Base-by-base conservation (phyloP, 192 early-diverging fungal species). In the Gamsiella multidivaricata region DNA sequence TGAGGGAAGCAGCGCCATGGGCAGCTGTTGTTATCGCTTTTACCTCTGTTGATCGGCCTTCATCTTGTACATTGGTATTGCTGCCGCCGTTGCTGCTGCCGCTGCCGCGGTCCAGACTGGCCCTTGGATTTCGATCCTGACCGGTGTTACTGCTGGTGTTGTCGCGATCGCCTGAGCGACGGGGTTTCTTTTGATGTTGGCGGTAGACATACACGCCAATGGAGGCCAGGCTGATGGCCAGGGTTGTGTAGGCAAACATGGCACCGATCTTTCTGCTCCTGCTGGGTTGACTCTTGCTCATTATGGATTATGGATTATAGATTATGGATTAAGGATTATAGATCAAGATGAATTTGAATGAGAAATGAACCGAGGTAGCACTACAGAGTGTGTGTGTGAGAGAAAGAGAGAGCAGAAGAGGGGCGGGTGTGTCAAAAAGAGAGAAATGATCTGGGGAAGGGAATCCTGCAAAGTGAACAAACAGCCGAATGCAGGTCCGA, bases 41-140 rank as follows among this genome's bases (percentile, higher is more conserved):
- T 76, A 76, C 73, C 73, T 76, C 73, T 49, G 64, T 37, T 23
- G 71, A 75, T 47, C 63, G 70, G 11, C 22, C 3, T 28, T 65
- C 61, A 15, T 53, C 55, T 25, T 58, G 65, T 41, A 32, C 9
- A 11, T 14, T 41, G 3, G 36, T 41, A 41, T 26, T 33, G 39
- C 39, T 29, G n/a, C 45, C 22, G 39, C 39, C 15, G n/a, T 31
- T 61, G 41, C 42, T 45, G 22, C 22, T 5, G 37, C 15, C 17
- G 49, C 32, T 37, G 23, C 47, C 28, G 36, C 57, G 41, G 33
- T 68, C 65, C 29, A 33, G 61, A 50, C 60, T 76, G 5, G 37
- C 29, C 5, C 73, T 34, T 22, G 58, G 25, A 45, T 67, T 60
- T 0, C 45, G 50, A 66, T 66, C 64, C 33, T 42, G 57, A 45